Evolutionary conservation across 2,329 filamentous ascomycete genomes (phyloP).

Genomic region (Fusarium sp.): DNA sequence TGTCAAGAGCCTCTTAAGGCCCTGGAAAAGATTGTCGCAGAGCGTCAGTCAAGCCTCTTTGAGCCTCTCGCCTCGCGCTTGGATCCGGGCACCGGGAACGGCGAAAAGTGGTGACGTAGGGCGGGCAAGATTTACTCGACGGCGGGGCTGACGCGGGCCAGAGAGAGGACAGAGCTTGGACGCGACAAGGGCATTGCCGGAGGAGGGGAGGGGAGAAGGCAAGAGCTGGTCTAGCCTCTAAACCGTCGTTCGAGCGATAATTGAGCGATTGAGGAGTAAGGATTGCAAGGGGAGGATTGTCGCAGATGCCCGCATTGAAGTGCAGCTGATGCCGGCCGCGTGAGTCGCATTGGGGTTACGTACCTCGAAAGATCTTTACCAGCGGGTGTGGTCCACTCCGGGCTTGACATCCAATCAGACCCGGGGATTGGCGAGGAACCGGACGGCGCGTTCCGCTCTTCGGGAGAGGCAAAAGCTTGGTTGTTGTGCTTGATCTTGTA

Average conservation of each 20-base stretch:
- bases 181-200: constrained; percentile 18
- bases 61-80: constrained; percentile 3
- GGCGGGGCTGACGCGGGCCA: constrained; percentile 39
- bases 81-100: constrained; percentile 1
- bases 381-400: neutral
- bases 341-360: constrained; percentile 12
- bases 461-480: neutral
- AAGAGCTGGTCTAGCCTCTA: neutral
- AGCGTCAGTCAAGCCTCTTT: neutral
- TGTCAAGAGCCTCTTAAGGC: neutral
- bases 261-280: constrained; percentile 5
- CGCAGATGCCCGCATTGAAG: constrained; percentile 1
- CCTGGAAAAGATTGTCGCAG: constrained; percentile 11
- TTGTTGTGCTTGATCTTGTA: neutral
- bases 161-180: constrained; percentile 27
- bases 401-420: constrained; percentile 7
- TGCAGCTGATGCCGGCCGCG: constrained; percentile 30
- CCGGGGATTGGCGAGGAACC: neutral
- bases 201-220: neutral
- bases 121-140: constrained; percentile 18
- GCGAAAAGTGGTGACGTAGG: constrained; percentile 35
- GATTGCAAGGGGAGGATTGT: neutral
- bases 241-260: neutral
- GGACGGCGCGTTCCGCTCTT: constrained; percentile 12
- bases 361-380: neutral